Percentiles rank a stretch among this genome's conserved stretches.
Evolutionary conservation across 768 basidiomycete species (phyloP).

Genomic region (Coprinellus micaceus): DNA sequence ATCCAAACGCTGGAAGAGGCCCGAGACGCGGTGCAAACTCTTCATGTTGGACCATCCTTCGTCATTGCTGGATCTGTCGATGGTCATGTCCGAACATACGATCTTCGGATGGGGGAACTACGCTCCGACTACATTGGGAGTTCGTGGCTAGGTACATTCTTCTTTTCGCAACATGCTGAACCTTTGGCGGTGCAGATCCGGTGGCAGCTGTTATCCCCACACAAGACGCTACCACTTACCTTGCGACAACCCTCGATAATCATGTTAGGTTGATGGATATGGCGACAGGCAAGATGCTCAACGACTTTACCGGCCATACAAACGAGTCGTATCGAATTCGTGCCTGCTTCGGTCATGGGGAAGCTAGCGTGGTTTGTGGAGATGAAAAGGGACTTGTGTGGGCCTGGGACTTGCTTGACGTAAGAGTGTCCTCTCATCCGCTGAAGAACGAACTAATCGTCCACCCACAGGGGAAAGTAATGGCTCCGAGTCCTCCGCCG

Average conservation of each 20-base stretch:
- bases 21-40: constrained; percentile 78
- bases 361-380: constrained; percentile 78
- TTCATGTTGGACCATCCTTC: constrained; percentile 62
- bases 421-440: constrained; percentile 28
- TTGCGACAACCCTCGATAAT: constrained; percentile 82
- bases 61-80: constrained; percentile 87
- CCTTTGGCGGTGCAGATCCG: constrained; percentile 53
- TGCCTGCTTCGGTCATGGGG: constrained; percentile 78
- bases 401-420: constrained; percentile 92
- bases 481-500: constrained; percentile 71
- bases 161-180: constrained; percentile 4
- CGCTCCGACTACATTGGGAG: constrained; percentile 86
- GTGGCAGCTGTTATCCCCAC: constrained; percentile 82
- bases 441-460: constrained; percentile 4
- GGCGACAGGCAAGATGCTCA: constrained; percentile 75
- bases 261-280: constrained; percentile 85
- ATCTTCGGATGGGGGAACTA: constrained; percentile 89
- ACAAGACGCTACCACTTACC: constrained; percentile 72
- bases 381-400: constrained; percentile 89
- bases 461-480: constrained; percentile 55
- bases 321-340: constrained; percentile 76
- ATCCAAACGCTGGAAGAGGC: constrained; percentile 92
- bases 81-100: constrained; percentile 89
- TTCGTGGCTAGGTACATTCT: constrained; percentile 15
- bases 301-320: constrained; percentile 76